phyloP scores from a whole-genome alignment of 345 rosid species.

The Nasturtium officinale region DNA sequence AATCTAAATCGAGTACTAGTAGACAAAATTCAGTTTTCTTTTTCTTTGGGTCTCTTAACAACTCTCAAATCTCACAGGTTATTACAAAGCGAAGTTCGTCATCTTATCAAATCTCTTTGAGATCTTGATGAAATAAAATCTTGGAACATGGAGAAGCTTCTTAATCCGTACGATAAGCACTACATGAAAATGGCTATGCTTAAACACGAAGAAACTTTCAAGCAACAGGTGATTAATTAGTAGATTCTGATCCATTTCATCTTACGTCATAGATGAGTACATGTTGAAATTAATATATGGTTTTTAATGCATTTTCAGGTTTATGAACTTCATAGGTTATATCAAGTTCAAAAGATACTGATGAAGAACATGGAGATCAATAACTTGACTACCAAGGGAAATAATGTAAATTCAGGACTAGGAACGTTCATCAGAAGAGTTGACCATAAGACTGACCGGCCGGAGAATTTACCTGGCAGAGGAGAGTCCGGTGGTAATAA shows the following conservation, averaged over 20 bases:
- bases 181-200: slow-evolving; percentile 91
- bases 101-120: slow-evolving; percentile 29
- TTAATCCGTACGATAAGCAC: slow-evolving; percentile 73
- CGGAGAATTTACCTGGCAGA: slow-evolving; percentile 16
- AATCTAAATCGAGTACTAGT: slow-evolving; percentile 42
- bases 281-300: slow-evolving; percentile 4
- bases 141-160: slow-evolving; percentile 73
- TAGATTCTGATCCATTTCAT: neutral
- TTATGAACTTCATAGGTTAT: slow-evolving; percentile 84
- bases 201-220: slow-evolving; percentile 96
- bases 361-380: slow-evolving; percentile 60
- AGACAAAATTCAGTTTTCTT: neutral
- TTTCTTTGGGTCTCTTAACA: neutral
- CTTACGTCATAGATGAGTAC: neutral
- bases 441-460: slow-evolving; percentile 24
- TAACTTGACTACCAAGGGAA: slow-evolving; percentile 16
- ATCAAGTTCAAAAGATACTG: slow-evolving; percentile 73
- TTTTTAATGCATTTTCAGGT: slow-evolving; percentile 52
- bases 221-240: slow-evolving; percentile 67
- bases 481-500: slow-evolving; percentile 28
- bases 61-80: slow-evolving; percentile 20
- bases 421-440: slow-evolving; percentile 35
- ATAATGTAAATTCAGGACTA: slow-evolving; percentile 21
- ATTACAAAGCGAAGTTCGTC: slow-evolving; percentile 13
- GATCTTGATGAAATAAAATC: slow-evolving; percentile 37